Evolutionary conservation across 139 green algal species (phyloP).

Genomic region (Chlorella sorokiniana): DNA sequence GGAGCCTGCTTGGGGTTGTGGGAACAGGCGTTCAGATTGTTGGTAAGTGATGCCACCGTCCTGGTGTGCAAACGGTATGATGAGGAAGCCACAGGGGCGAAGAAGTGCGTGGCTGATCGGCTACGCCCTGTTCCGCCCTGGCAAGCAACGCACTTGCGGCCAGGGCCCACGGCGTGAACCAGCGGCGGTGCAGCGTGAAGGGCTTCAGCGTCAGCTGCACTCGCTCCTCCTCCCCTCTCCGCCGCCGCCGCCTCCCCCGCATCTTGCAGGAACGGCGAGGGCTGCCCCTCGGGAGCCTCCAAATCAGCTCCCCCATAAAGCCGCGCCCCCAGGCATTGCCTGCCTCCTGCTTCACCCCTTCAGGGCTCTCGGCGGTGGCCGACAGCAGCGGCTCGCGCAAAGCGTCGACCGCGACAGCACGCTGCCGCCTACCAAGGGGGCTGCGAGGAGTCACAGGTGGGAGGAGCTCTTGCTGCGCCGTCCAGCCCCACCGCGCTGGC

Average conservation of each 20-base stretch:
- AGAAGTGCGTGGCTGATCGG: too few relatives aligned
- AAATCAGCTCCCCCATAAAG: too few relatives aligned
- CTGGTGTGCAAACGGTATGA: too few relatives aligned
- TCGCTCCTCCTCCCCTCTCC: neutral
- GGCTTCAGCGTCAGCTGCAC: neutral
- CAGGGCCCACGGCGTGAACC: neutral
- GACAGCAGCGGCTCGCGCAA: neutral
- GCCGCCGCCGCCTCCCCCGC: neutral
- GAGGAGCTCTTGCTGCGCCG: too few relatives aligned
- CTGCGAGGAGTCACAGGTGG: neutral
- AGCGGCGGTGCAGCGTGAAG: neutral
- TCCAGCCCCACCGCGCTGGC: too few relatives aligned
- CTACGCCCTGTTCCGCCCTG: too few relatives aligned
- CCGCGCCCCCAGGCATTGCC: neutral
- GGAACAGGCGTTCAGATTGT: neutral
- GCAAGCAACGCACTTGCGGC: neutral
- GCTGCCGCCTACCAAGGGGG: neutral
- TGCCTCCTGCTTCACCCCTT: neutral
- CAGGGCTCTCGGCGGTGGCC: neutral
- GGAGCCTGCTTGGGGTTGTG: conserved; percentile 4
- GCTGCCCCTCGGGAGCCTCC: too few relatives aligned
- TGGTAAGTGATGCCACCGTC: too few relatives aligned
- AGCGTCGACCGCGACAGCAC: neutral
- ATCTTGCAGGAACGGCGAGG: too few relatives aligned
- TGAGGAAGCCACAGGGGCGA: too few relatives aligned